Evolutionary conservation across 768 basidiomycete genomes (phyloP).

Genomic region (Boletus subcaerulescens): DNA sequence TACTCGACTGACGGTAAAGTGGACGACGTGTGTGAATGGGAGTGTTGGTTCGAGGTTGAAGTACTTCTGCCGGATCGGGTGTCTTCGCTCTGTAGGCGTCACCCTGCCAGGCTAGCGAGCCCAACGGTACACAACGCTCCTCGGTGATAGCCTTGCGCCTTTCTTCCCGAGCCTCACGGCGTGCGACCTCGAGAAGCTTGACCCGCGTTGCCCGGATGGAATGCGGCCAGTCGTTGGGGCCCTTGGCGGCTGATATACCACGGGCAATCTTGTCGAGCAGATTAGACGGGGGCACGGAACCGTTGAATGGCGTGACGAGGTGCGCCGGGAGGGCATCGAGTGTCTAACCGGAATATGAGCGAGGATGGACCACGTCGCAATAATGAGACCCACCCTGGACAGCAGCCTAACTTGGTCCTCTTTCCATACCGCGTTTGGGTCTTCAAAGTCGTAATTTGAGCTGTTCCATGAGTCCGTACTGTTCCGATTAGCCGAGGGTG

Average conservation of each 20-base stretch:
- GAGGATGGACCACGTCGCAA: not conserved
- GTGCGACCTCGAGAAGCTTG: constrained; percentile 80
- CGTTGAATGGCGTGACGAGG: constrained; percentile 85
- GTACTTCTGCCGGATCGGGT: constrained; percentile 37
- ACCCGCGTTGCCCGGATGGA: constrained; percentile 77
- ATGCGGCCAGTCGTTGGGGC: constrained; percentile 77
- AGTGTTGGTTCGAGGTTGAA: constrained; percentile 49
- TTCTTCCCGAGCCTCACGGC: constrained; percentile 56
- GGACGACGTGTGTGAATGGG: constrained; percentile 46
- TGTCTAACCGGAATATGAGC: constrained; percentile 41
- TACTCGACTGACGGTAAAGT: constrained; percentile 78
- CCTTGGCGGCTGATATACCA: constrained; percentile 71
- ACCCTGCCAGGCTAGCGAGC: constrained; percentile 6
- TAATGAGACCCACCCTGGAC: constrained; percentile 48
- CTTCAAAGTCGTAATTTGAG: constrained; percentile 63
- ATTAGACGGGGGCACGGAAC: constrained; percentile 79
- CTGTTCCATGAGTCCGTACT: constrained; percentile 86
- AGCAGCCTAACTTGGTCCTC: constrained; percentile 68
- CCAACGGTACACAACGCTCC: constrained; percentile 40
- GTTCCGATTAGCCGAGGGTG: constrained; percentile 45
- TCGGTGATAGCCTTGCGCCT: constrained; percentile 40
- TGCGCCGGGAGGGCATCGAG: constrained; percentile 80
- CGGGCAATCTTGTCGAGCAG: constrained; percentile 85
- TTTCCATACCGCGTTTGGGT: constrained; percentile 69
- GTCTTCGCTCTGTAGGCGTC: constrained; percentile 15